Percentiles rank a stretch among this genome's conserved stretches.
phyloP scores from a whole-genome alignment of 2,329 filamentous ascomycete genomes.

The Xylariaceae sp. region DNA sequence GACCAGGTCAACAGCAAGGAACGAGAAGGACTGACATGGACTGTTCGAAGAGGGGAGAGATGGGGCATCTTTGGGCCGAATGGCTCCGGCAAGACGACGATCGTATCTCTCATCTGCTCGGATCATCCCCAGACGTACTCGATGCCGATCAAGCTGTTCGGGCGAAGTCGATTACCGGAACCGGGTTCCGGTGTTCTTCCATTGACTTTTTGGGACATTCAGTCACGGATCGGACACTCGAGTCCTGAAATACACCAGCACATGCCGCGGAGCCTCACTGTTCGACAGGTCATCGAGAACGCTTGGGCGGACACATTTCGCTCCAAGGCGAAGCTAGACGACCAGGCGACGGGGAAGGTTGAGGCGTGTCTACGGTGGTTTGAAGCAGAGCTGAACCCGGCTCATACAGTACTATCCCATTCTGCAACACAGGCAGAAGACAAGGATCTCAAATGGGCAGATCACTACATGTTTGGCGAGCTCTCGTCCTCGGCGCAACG shows the following conservation, averaged over 20 bases:
- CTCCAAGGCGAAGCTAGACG: slow-evolving; percentile 69
- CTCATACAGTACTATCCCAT: slow-evolving; percentile 37
- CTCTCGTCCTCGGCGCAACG: slow-evolving; percentile 84
- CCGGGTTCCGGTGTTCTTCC: slow-evolving; percentile 70
- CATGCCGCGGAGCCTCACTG: slow-evolving; percentile 78
- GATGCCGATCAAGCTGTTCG: slow-evolving; percentile 85
- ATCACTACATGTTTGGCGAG: slow-evolving; percentile 71
- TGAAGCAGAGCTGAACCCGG: slow-evolving; percentile 74
- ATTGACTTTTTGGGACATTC: slow-evolving; percentile 91
- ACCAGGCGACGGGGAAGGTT: slow-evolving; percentile 63
- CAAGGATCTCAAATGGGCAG: slow-evolving; percentile 66
- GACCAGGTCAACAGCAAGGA: slow-evolving; percentile 59
- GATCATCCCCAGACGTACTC: slow-evolving; percentile 96
- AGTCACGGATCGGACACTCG: slow-evolving; percentile 87
- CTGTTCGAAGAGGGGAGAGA: slow-evolving; percentile 79
- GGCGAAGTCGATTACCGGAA: slow-evolving; percentile 78
- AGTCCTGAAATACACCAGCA: slow-evolving; percentile 94
- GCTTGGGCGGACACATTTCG: slow-evolving; percentile 92
- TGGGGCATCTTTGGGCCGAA: slow-evolving; percentile 96
- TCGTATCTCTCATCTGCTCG: slow-evolving; percentile 90
- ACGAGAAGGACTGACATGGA: slow-evolving; percentile 78
- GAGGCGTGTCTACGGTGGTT: slow-evolving; percentile 80
- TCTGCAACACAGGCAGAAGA: slow-evolving; percentile 18
- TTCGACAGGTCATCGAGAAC: slow-evolving; percentile 79
- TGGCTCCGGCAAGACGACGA: slow-evolving; percentile 93